Conservation (phyloP, 2,329 filamentous ascomycete genomes). For the Akanthomyces lecanii region DNA sequence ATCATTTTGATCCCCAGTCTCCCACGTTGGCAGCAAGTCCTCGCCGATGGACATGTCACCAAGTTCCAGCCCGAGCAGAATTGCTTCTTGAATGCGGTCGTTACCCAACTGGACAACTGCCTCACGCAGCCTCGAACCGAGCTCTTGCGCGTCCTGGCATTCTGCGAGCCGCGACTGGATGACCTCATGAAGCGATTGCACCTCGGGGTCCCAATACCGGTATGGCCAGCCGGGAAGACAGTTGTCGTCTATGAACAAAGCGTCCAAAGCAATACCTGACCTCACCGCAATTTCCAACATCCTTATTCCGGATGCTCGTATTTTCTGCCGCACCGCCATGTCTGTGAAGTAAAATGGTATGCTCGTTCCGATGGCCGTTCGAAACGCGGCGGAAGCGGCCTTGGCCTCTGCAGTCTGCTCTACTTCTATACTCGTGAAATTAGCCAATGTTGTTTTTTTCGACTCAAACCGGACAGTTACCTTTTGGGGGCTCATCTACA, state of each 20-base stretch:
- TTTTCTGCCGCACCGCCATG: neutral
- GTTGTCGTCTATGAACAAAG: slow-evolving; percentile 26
- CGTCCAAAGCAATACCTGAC: slow-evolving; percentile 17
- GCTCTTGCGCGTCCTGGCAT: slow-evolving; percentile 18
- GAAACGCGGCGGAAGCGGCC: neutral
- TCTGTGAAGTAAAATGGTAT: neutral
- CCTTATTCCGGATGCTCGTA: slow-evolving; percentile 23
- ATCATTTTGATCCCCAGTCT: neutral
- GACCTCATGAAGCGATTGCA: slow-evolving; percentile 23
- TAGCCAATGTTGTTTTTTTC: neutral
- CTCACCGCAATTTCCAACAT: slow-evolving; percentile 22
- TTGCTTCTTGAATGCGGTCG: slow-evolving; percentile 25
- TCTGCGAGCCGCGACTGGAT: slow-evolving; percentile 26
- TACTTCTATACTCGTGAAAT: neutral
- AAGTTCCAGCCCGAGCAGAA: slow-evolving; percentile 21
- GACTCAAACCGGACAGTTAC: neutral
- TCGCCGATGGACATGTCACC: slow-evolving; percentile 24
- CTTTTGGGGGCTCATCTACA: neutral
- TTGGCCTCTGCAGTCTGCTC: neutral
- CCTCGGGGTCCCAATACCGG: slow-evolving; percentile 24
- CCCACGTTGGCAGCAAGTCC: slow-evolving; percentile 29
- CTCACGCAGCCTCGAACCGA: slow-evolving; percentile 21
- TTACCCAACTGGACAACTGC: slow-evolving; percentile 27
- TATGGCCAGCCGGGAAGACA: slow-evolving; percentile 29
- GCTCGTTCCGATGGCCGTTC: neutral